Evolutionary conservation across 148 eudicot genomes (phyloP).

Genomic region (Bassia scoparia): DNA sequence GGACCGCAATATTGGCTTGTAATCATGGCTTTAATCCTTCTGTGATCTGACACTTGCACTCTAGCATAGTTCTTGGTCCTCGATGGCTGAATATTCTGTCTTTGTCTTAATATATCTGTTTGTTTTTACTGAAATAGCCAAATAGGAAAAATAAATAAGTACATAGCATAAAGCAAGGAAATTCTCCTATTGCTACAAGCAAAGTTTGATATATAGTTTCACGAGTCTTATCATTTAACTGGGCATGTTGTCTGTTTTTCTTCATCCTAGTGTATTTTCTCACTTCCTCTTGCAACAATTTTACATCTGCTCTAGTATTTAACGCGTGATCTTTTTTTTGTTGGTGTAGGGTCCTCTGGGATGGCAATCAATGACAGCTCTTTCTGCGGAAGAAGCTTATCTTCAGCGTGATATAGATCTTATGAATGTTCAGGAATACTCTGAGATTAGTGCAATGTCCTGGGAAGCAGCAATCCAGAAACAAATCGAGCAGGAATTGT

Average conservation of each 20-base stretch:
- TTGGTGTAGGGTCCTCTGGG: constrained; percentile 79
- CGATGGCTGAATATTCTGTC: not conserved
- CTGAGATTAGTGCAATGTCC: constrained; percentile 69
- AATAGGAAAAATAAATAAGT: no score
- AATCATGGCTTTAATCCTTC: no score
- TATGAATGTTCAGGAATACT: constrained; percentile 47
- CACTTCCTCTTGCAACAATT: not conserved
- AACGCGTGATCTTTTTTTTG: constrained; percentile 18
- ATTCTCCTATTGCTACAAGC: no score
- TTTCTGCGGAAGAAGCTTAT: constrained; percentile 56
- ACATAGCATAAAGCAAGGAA: no score
- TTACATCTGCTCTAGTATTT: constrained; percentile 8
- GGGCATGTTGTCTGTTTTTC: not conserved
- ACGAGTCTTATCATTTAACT: not conserved
- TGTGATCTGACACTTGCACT: no score
- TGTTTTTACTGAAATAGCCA: not conserved
- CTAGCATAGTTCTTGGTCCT: no score
- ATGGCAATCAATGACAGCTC: constrained; percentile 73
- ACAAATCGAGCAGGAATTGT: constrained; percentile 83
- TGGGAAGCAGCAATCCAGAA: constrained; percentile 96
- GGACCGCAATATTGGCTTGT: no score
- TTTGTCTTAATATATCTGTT: not conserved
- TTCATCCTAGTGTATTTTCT: not conserved
- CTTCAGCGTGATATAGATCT: constrained; percentile 53
- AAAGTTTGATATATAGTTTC: not conserved